These are phyloP conservation scores for Lactarius sp. DNA, from an alignment of 768 basidiomycete genomes.

Conservation along the genomic window DNA sequence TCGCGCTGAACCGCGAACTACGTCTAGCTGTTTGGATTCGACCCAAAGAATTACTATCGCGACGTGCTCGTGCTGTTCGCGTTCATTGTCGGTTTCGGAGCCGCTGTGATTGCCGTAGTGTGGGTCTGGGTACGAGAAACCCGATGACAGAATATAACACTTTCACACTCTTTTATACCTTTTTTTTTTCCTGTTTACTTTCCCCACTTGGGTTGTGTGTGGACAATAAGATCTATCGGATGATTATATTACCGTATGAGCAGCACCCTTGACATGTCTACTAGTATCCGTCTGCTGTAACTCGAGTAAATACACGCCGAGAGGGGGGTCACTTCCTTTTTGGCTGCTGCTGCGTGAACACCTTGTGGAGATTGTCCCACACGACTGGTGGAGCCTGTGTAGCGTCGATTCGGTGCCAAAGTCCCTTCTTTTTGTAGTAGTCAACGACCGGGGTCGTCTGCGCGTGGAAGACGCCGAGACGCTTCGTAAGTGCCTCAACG, in stretches of 20 bases:
- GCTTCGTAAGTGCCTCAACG: slow-evolving; percentile 88
- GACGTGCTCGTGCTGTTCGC: slow-evolving; percentile 85
- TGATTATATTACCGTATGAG: slow-evolving; percentile 10
- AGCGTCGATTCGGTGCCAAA: slow-evolving; percentile 91
- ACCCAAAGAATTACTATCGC: slow-evolving; percentile 74
- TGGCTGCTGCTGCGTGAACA: slow-evolving; percentile 51
- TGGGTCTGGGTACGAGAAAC: slow-evolving; percentile 75
- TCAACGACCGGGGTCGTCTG: slow-evolving; percentile 96
- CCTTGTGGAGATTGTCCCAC: slow-evolving; percentile 73
- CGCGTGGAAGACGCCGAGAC: slow-evolving; percentile 81
- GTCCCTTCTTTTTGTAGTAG: slow-evolving; percentile 88
- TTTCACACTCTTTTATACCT: not conserved
- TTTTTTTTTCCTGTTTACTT: not conserved
- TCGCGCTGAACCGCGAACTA: not conserved
- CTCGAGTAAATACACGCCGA: not conserved
- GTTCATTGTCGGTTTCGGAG: slow-evolving; percentile 75
- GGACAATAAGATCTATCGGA: slow-evolving; percentile 1
- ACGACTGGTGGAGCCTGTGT: slow-evolving; percentile 90
- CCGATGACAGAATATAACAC: slow-evolving; percentile 39
- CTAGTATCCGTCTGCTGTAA: slow-evolving; percentile 6
- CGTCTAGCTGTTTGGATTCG: slow-evolving; percentile 79
- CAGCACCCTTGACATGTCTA: not conserved
- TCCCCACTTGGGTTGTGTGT: not conserved
- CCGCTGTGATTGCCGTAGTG: slow-evolving; percentile 68
- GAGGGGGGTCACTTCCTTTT: slow-evolving; percentile 3